These are phyloP conservation scores for Ceratocystis ficicola DNA, from an alignment of 2,329 filamentous ascomycete species.

Conservation along the genomic window DNA sequence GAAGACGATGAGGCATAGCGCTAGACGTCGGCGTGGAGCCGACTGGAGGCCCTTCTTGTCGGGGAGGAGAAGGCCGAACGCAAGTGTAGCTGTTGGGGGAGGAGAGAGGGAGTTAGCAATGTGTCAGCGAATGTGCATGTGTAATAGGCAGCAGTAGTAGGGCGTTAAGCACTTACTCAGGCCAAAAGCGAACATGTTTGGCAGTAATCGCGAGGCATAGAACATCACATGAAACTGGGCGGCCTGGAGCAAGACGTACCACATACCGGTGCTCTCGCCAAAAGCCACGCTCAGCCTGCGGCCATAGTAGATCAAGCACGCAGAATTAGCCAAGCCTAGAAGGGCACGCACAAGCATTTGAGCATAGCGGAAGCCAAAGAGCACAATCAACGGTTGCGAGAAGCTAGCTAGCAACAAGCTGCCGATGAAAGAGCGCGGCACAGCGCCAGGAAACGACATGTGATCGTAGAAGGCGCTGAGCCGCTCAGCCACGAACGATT, in stretches of 20 bases:
- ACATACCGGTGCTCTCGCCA: conserved; percentile 56
- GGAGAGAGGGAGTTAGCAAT: background rate
- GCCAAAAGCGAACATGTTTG: conserved; percentile 92
- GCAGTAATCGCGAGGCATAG: conserved; percentile 81
- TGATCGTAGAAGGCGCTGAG: conserved; percentile 66
- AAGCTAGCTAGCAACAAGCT: conserved; percentile 62
- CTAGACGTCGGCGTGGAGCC: conserved; percentile 44
- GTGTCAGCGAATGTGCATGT: background rate
- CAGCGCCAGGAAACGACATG: conserved; percentile 76
- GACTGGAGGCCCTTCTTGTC: conserved; percentile 26
- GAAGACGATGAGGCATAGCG: conserved; percentile 64
- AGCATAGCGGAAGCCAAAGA: conserved; percentile 44
- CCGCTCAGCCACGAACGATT: conserved; percentile 37
- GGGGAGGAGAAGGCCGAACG: conserved; percentile 40
- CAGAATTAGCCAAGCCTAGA: conserved; percentile 64
- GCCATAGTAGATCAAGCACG: conserved; percentile 54
- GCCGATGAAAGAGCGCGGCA: conserved; percentile 82
- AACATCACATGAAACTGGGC: conserved; percentile 89
- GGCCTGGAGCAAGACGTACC: conserved; percentile 67
- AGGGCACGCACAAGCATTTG: conserved; percentile 59
- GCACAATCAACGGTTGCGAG: conserved; percentile 53
- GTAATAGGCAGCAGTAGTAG: background rate
- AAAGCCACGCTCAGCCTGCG: conserved; percentile 52
- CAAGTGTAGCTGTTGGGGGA: conserved; percentile 47
- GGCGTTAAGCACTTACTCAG: conserved; percentile 48